Evolutionary conservation across 306 rosid species (phyloP).

Genomic region (Inga leiocalycina): DNA sequence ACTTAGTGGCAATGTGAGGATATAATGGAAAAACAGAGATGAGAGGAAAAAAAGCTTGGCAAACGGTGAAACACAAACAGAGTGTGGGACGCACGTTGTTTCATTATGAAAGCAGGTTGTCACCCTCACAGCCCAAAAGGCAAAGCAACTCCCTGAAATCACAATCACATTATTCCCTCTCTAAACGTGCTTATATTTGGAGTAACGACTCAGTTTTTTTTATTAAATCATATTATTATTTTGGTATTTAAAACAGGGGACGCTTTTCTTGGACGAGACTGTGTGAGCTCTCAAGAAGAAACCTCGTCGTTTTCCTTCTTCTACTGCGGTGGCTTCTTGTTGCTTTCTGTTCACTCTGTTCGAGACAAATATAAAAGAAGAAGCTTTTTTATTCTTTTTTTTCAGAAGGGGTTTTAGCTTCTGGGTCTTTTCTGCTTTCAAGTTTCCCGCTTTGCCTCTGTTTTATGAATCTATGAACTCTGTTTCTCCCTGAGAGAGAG

Average conservation of each 20-base stretch:
- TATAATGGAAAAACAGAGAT: constrained; percentile 15
- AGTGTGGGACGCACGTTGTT: constrained; percentile 37
- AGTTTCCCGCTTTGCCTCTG: constrained; percentile 73
- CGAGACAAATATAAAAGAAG: constrained; percentile 39
- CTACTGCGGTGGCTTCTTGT: constrained; percentile 43
- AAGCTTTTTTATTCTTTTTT: not conserved
- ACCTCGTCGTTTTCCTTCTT: constrained; percentile 65
- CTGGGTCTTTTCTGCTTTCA: constrained; percentile 43
- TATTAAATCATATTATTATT: not conserved
- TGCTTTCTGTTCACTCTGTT: constrained; percentile 63
- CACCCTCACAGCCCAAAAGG: constrained; percentile 25
- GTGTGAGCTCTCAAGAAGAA: constrained; percentile 14
- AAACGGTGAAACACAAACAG: not conserved
- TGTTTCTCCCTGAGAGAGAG: not conserved
- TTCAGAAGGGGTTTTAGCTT: constrained; percentile 42
- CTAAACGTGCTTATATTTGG: not conserved
- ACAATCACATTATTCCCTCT: not conserved
- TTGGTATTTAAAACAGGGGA: constrained; percentile 39
- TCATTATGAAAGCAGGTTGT: constrained; percentile 41
- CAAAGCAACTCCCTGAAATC: not conserved
- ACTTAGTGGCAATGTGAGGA: not conserved
- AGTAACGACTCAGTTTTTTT: not conserved
- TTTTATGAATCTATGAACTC: not conserved
- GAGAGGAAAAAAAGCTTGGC: not conserved
- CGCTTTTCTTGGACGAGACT: constrained; percentile 42